Evolutionary conservation across 805 yeast species (phyloP), one percentile per base, ranked within the genome.

Genomic region (Wickerhamomyces bovis): DNA sequence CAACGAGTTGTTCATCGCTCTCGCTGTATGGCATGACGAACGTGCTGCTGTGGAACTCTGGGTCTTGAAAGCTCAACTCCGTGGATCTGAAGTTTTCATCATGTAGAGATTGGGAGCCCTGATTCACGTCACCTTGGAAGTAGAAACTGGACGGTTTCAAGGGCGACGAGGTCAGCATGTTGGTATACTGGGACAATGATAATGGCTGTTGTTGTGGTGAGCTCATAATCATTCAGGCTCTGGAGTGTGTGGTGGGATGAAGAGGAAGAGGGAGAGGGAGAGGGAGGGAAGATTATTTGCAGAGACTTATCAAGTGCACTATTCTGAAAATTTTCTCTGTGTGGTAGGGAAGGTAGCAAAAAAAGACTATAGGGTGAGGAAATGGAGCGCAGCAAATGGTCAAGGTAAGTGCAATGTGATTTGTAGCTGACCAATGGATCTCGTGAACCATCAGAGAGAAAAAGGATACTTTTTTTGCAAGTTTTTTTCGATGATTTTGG

Each of bases 121-220:
- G 22, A 22, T 16, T 39, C 19, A 39, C n/a, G 8, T 43, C 47
- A 16, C 43, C 43, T 30, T 51, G 42, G 42, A 53, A 53, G 43
- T 53, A 52, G 23, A 41, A 53, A 6, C 36, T 49, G 19, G 57
- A 52, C 4, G 52, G 48, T 22, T 53, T 53, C 39, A 53, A 25
- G 5, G 57, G 57, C 1, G 57, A 53, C 10, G 53, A 51, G 47
- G 47, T 47, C 44, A 53, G 39, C 47, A 53, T 36, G 20, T 45
- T 53, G 10, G 54, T 46, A 47, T 47, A 53, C 21, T 53, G 51
- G 1, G 56, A 53, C 22, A 51, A 31, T 1, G 52, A 49, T 25
- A 51, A 40, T 4, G 49, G 38, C 28, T 43, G 54, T 15, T 52
- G 46, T 8, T 46, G 47, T 10, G 56, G 56, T 3, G 56, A 53